Evolutionary conservation across 768 basidiomycete genomes (phyloP).

Genomic region (Cystofilobasidium capitatum): DNA sequence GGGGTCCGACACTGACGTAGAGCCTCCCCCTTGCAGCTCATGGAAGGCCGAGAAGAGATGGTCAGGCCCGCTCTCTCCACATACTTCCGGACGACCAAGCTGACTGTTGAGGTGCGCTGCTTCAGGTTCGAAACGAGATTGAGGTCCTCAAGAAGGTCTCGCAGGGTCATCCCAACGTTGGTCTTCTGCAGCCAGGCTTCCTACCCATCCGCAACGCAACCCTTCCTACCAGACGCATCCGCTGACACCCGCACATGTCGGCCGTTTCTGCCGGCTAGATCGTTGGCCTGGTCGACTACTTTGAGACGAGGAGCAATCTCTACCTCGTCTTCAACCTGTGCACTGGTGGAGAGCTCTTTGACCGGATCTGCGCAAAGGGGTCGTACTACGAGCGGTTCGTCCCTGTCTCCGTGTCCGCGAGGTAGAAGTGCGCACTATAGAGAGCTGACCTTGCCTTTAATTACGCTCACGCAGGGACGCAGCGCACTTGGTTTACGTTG

Average conservation of each 20-base stretch:
- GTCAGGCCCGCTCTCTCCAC: constrained; percentile 44
- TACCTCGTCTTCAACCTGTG: constrained; percentile 78
- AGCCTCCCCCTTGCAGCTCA: constrained; percentile 51
- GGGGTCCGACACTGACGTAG: not conserved
- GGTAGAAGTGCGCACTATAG: too few relatives aligned
- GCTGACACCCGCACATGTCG: not conserved
- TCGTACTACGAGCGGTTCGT: constrained; percentile 88
- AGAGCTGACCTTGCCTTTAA: not conserved
- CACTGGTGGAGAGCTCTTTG: constrained; percentile 77
- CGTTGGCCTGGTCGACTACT: constrained; percentile 91
- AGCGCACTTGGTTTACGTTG: constrained; percentile 72
- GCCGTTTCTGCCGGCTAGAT: constrained; percentile 37
- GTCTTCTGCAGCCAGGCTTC: not conserved
- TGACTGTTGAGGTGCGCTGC: not conserved
- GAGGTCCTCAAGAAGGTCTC: constrained; percentile 87
- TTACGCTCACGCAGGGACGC: constrained; percentile 56
- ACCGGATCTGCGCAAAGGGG: constrained; percentile 78
- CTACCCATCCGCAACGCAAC: not conserved
- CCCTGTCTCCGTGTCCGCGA: not conserved
- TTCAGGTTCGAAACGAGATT: constrained; percentile 91
- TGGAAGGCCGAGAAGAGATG: constrained; percentile 98
- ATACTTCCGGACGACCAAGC: not conserved
- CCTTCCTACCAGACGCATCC: not conserved
- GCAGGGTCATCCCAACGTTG: constrained; percentile 66
- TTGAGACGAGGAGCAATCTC: constrained; percentile 89